phyloP scores from a whole-genome alignment of 2,329 filamentous ascomycete genomes.

The Rhinocladiella similis region DNA sequence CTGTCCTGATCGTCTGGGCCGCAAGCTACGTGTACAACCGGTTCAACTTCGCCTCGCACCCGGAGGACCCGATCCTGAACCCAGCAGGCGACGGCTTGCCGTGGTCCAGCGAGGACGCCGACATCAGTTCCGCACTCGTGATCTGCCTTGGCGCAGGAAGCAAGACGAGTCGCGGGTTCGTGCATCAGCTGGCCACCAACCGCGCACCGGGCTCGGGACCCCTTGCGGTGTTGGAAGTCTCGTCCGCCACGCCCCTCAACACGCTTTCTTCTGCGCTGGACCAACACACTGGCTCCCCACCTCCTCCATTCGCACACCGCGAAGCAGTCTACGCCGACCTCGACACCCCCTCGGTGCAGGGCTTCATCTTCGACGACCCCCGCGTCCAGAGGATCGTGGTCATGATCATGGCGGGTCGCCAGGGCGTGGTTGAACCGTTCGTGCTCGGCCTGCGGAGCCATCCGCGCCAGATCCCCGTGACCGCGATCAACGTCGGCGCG shows the following conservation, averaged over 20 bases:
- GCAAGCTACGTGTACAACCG: constrained; percentile 35
- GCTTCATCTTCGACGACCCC: not conserved
- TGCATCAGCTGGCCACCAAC: constrained; percentile 28
- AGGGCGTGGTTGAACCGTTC: not conserved
- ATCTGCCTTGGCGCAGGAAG: constrained; percentile 32
- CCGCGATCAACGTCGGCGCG: constrained; percentile 3
- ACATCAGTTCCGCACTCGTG: constrained; percentile 39
- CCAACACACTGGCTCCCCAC: no score
- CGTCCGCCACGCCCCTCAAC: constrained; percentile 15
- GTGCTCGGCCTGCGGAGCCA: not conserved
- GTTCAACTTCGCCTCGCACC: constrained; percentile 35
- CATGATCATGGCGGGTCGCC: constrained; percentile 6
- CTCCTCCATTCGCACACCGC: not conserved
- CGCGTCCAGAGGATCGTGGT: constrained; percentile 1
- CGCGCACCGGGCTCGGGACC: constrained; percentile 19
- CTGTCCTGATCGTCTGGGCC: constrained; percentile 32
- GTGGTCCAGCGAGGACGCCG: constrained; percentile 36
- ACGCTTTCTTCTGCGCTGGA: no score
- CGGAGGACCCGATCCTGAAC: constrained; percentile 19
- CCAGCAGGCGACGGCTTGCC: constrained; percentile 13
- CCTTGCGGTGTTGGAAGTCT: constrained; percentile 27
- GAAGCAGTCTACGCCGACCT: constrained; percentile 5
- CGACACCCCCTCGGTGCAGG: not conserved
- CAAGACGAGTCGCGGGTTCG: constrained; percentile 32
- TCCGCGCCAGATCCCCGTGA: not conserved